A percentile compares a stretch with the other conserved stretches of the same genome.
phyloP scores from a whole-genome alignment of 129 eudicot species.

The Erigeron canadensis region DNA sequence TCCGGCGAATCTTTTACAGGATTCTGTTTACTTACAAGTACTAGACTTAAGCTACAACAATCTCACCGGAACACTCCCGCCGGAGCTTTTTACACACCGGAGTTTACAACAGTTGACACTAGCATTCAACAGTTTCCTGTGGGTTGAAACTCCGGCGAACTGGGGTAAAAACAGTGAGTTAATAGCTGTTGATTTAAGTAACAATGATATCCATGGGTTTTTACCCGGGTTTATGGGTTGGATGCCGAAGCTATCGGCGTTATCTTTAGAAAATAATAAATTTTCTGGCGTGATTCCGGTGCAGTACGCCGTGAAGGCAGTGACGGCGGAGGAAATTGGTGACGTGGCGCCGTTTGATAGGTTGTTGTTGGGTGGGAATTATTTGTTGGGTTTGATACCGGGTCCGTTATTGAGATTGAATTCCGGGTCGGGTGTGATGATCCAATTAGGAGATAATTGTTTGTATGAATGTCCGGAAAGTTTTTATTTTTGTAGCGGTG shows the following conservation, averaged over 20 bases:
- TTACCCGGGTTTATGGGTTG: slow-evolving; percentile 80
- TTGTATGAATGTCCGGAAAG: slow-evolving; percentile 66
- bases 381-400: slow-evolving; percentile 84
- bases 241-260: slow-evolving; percentile 69
- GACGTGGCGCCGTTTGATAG: slow-evolving; percentile 65
- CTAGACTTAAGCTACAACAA: slow-evolving; percentile 79
- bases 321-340: slow-evolving; percentile 26
- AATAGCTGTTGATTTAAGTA: slow-evolving; percentile 70
- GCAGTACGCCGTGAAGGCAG: slow-evolving; percentile 58
- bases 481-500: slow-evolving; percentile 72
- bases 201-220: slow-evolving; percentile 63
- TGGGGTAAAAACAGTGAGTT: slow-evolving; percentile 46
- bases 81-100: slow-evolving; percentile 73
- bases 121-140: slow-evolving; percentile 50
- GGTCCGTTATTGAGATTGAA: slow-evolving; percentile 57
- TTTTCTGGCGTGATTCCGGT: slow-evolving; percentile 79
- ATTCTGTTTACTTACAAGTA: slow-evolving; percentile 52
- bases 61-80: slow-evolving; percentile 62
- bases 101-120: slow-evolving; percentile 61
- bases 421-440: slow-evolving; percentile 55
- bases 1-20: slow-evolving; percentile 25
- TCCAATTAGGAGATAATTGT: slow-evolving; percentile 74
- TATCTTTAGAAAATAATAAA: slow-evolving; percentile 69
- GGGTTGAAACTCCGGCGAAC: slow-evolving; percentile 41
- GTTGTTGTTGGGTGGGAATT: slow-evolving; percentile 87